These are phyloP conservation scores for Fusarium chaquense DNA, from an alignment of 2,329 filamentous ascomycete species.

Conservation along the genomic window DNA sequence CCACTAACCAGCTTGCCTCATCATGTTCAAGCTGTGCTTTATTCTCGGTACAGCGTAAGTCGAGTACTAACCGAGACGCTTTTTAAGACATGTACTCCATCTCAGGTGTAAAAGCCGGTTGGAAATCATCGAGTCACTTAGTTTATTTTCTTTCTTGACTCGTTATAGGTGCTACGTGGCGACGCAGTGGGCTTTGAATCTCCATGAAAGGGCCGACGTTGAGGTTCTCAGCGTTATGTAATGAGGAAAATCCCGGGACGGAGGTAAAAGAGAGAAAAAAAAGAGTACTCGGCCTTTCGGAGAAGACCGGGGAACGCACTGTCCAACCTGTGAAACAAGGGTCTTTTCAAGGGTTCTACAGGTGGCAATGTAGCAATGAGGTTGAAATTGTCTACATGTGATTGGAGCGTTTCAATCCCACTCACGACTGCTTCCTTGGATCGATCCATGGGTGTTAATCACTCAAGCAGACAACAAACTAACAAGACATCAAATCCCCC, in stretches of 20 bases:
- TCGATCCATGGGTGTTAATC: neutral
- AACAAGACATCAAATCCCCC: neutral
- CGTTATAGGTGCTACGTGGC: conserved; percentile 48
- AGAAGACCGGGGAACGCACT: conserved; percentile 20
- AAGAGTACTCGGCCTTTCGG: conserved; percentile 12
- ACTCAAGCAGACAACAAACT: neutral
- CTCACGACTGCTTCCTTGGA: neutral
- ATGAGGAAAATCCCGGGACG: conserved; percentile 43
- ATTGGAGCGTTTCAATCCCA: conserved; percentile 29
- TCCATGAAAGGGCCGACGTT: conserved; percentile 56
- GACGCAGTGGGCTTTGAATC: conserved; percentile 60
- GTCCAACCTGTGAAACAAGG: conserved; percentile 20
- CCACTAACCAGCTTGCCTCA: neutral
- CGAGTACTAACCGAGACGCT: too few species aligned
- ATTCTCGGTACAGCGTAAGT: too few species aligned
- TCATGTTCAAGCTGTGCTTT: neutral
- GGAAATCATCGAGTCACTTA: neutral
- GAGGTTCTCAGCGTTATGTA: conserved; percentile 30
- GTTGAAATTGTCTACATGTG: conserved; percentile 3
- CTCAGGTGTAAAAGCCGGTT: neutral
- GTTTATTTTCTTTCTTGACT: neutral
- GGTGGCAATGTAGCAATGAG: neutral
- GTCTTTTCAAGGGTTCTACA: conserved; percentile 18
- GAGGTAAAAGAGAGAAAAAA: too few species aligned
- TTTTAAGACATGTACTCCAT: neutral